Evolutionary conservation across 2,329 filamentous ascomycete genomes (phyloP).

Genomic region (Coniochaeta sp.): DNA sequence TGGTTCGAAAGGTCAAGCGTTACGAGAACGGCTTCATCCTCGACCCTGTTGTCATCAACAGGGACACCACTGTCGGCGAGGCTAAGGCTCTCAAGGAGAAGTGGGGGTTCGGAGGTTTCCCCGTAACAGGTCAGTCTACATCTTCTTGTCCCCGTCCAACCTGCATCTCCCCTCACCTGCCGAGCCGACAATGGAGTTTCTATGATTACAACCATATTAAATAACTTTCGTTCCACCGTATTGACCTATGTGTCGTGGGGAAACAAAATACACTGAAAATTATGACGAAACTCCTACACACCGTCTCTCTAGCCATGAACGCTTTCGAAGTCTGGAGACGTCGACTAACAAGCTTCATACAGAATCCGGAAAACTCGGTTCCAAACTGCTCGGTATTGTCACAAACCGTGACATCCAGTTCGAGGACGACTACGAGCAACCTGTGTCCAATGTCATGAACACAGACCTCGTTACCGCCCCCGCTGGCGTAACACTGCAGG

Average conservation of each 20-base stretch:
- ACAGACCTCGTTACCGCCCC: conserved; percentile 86
- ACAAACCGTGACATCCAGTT: conserved; percentile 98
- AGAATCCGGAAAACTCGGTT: conserved; percentile 91
- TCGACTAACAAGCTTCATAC: conserved; percentile 27
- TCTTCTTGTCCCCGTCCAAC: conserved; percentile 10
- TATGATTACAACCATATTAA: conserved; percentile 74
- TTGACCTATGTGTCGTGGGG: conserved; percentile 83
- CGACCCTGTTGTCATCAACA: conserved; percentile 87
- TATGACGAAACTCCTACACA: conserved; percentile 31
- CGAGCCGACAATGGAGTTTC: conserved; percentile 3
- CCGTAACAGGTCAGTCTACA: conserved; percentile 80
- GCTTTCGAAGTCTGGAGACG: neutral
- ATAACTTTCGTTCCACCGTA: conserved; percentile 99
- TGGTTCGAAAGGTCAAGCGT: conserved; percentile 98
- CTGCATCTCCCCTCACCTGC: neutral
- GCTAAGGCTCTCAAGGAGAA: conserved; percentile 90
- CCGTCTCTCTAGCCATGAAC: neutral
- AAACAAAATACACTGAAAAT: conserved; percentile 45
- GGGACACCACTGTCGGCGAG: conserved; percentile 81
- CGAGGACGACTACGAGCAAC: conserved; percentile 63
- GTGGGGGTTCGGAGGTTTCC: conserved; percentile 98
- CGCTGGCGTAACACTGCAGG: conserved; percentile 71
- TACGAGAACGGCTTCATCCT: conserved; percentile 99
- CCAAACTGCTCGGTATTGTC: conserved; percentile 94
- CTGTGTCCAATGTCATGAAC: conserved; percentile 89